phyloP scores from a whole-genome alignment of 495 filamentous ascomycete species.

The Aspergillus asperescens region DNA sequence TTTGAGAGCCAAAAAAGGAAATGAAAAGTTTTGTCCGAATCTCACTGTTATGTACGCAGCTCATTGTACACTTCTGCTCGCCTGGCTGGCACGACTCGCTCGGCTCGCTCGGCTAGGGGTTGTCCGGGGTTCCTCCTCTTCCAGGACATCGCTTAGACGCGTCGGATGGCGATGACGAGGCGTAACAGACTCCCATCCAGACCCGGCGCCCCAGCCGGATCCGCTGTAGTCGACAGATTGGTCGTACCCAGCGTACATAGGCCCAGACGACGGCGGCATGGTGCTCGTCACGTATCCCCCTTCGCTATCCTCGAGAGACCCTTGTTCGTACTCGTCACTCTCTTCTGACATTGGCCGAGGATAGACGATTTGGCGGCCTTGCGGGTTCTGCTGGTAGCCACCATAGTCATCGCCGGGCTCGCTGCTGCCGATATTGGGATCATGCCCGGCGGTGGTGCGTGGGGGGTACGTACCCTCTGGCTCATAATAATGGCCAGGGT shows the following conservation, averaged over 20 bases:
- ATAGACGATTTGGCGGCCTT: conserved; percentile 38
- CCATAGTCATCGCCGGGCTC: conserved; percentile 55
- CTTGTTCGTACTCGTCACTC: conserved; percentile 52
- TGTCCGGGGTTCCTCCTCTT: conserved; percentile 58
- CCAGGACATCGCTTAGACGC: conserved; percentile 86
- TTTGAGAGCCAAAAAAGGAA: neutral
- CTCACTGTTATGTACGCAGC: conserved; percentile 1
- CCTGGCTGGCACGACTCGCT: conserved; percentile 15
- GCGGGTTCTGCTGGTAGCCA: conserved; percentile 44
- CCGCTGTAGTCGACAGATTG: conserved; percentile 51
- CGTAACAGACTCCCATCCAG: conserved; percentile 68
- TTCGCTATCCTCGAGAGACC: conserved; percentile 39
- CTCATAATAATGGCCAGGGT: conserved; percentile 41
- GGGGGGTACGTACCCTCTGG: conserved; percentile 39
- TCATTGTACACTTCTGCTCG: conserved; percentile 31
- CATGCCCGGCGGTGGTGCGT: conserved; percentile 32
- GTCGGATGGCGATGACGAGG: conserved; percentile 94
- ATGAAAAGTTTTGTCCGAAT: conserved; percentile 5
- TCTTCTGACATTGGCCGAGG: conserved; percentile 39
- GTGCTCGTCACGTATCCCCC: conserved; percentile 39
- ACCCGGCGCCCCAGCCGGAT: conserved; percentile 56
- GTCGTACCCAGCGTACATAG: conserved; percentile 27
- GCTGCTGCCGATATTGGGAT: conserved; percentile 45
- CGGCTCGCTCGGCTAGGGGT: conserved; percentile 53
- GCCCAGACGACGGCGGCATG: conserved; percentile 27